Evolutionary conservation across 257 asterid genomes (phyloP), one percentile per base, ranked within the genome.

Genomic region (Solanum clarkiae): DNA sequence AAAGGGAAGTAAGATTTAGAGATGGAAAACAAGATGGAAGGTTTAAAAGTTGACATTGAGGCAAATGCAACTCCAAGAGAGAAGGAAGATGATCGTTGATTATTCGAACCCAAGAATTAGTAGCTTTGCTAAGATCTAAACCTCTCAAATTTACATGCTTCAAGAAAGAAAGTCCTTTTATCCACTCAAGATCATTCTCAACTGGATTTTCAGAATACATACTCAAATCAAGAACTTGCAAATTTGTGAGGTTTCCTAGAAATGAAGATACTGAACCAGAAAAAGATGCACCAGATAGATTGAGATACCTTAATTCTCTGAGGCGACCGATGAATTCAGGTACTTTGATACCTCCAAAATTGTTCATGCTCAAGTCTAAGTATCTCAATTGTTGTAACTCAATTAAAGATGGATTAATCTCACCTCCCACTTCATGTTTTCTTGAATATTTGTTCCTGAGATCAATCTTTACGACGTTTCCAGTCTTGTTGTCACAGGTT

Each of bases 291-390:
- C 83, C 49, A 24, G 92, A 88, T 22, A 90, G 90, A 84, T 88
- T 86, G 80, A 90, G 88, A 83, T 90, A 86, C 51, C 59, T 86
- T 84, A 90, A 51, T 32, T 77, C 70, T 56, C 59, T 42, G 1
- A 90, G 40, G 22, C 85, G 86, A n/a, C 88, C 87, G 14, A 88
- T 12, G 86, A 90, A 90, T 11, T 80, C 29, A 16, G 91, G 92
- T 42, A 90, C 80, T 80, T 15, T 86, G 82, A 80, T 60, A 29
- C 92, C 92, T 65, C 20, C 82, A 84, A 90, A 90, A 84, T 66
- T 83, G 84, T 88, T 90, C 90, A 32, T 83, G 70, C 90, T 90
- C n/a, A 90, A 82, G 86, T 90, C 92, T 44, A 90, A 66, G 81
- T 88, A 84, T 20, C 40, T 86, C 88, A 90, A 70, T 40, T 83